Evolutionary conservation across 2,329 filamentous ascomycete genomes (phyloP).

Genomic region (Macroventuria anomochaeta): DNA sequence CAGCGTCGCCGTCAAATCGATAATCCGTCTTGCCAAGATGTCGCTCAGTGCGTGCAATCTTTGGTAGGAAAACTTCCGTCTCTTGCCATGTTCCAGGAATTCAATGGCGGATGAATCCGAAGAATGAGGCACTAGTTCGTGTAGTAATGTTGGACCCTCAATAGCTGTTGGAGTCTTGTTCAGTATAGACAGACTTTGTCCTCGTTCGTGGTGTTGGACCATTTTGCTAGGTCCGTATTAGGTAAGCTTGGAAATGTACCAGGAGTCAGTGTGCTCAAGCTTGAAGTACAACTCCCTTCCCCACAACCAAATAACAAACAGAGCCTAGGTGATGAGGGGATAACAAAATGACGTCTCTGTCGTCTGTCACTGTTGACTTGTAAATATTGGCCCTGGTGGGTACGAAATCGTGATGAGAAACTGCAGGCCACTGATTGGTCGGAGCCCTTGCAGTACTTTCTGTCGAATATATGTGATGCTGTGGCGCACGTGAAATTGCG

Average conservation of each 20-base stretch:
- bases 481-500: conserved; percentile 33
- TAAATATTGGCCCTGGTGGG: conserved; percentile 11
- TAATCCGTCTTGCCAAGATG: conserved; percentile 56
- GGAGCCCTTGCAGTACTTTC: conserved; percentile 19
- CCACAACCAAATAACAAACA: conserved; percentile 2
- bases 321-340: background rate
- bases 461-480: conserved; percentile 25
- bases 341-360: background rate
- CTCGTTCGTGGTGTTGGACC: conserved; percentile 24
- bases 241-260: conserved; percentile 8
- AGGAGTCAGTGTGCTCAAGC: conserved; percentile 6
- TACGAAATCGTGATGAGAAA: conserved; percentile 43
- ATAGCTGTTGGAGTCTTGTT: conserved; percentile 62
- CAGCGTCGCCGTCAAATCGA: conserved; percentile 26
- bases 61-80: conserved; percentile 64
- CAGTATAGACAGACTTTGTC: conserved; percentile 51
- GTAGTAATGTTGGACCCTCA: conserved; percentile 63
- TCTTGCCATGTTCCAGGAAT: conserved; percentile 59
- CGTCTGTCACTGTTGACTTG: conserved; percentile 5
- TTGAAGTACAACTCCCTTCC: background rate
- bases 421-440: conserved; percentile 42
- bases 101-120: conserved; percentile 64
- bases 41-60: conserved; percentile 67
- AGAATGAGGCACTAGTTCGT: conserved; percentile 65
- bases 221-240: conserved; percentile 33